A percentile compares a stretch with the other conserved stretches of the same genome.
Evolutionary conservation across 2,329 filamentous ascomycete genomes (phyloP).

Genomic region (Graphiopsis chlorocephala): DNA sequence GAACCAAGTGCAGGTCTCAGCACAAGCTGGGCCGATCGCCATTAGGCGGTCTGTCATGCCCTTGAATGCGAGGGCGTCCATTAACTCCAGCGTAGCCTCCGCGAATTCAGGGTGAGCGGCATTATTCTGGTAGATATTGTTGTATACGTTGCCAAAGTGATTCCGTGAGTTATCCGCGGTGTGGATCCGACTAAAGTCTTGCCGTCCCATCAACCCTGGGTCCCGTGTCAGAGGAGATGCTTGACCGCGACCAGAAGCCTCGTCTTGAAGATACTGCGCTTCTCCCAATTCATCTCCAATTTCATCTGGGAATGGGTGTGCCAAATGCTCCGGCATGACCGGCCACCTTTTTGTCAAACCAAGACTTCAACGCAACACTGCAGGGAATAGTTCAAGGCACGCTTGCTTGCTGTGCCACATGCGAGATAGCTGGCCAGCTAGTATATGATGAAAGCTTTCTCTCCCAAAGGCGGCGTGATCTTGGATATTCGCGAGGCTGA

Average conservation of each 20-base stretch:
- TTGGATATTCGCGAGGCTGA: background rate
- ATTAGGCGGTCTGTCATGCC: background rate
- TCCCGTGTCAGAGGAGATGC: too few species aligned
- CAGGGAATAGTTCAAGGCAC: too few species aligned
- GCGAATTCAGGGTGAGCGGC: background rate
- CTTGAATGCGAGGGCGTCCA: background rate
- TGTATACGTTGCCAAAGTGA: background rate
- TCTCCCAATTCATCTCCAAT: too few species aligned
- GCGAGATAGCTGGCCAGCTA: too few species aligned
- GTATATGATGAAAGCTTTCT: too few species aligned
- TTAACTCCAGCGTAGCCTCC: background rate
- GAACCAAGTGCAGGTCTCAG: constrained; percentile 10
- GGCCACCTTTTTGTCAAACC: too few species aligned
- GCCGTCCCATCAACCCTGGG: background rate
- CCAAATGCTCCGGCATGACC: too few species aligned
- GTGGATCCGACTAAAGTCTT: background rate
- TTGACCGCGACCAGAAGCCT: too few species aligned
- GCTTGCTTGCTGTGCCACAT: too few species aligned
- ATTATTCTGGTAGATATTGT: background rate
- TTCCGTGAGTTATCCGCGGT: background rate
- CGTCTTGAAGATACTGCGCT: background rate
- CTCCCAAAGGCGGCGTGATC: too few species aligned
- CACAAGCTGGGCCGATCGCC: background rate
- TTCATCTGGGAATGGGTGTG: too few species aligned
- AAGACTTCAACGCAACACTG: too few species aligned